phyloP scores from a whole-genome alignment of 768 basidiomycete genomes.

The Boletus sp. region DNA sequence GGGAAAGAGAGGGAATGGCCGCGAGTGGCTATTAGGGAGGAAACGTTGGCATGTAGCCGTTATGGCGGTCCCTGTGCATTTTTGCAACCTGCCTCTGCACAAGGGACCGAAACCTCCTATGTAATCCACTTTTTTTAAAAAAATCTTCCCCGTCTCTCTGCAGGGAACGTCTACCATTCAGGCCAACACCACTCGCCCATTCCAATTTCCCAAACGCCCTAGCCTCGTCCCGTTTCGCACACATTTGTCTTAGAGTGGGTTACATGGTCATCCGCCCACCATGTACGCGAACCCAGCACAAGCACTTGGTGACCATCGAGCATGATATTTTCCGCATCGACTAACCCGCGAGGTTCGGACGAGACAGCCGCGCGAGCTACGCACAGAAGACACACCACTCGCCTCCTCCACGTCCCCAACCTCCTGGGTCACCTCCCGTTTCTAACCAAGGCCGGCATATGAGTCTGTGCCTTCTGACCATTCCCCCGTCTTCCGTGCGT shows the following conservation, averaged over 20 bases:
- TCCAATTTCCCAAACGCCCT: neutral
- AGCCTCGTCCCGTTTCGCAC: neutral
- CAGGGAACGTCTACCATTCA: constrained; percentile 1
- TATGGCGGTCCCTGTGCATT: constrained; percentile 33
- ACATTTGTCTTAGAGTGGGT: neutral
- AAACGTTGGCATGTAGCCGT: constrained; percentile 45
- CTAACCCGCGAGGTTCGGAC: constrained; percentile 1
- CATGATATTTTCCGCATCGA: neutral
- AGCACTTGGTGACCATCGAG: constrained; percentile 1
- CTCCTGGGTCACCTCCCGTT: constrained; percentile 1
- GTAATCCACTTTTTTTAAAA: constrained; percentile 2
- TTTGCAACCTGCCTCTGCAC: constrained; percentile 27
- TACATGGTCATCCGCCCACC: constrained; percentile 2
- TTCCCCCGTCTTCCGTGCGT: neutral
- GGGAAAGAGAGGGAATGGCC: constrained; percentile 57
- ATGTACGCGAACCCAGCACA: constrained; percentile 12
- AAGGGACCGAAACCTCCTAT: constrained; percentile 23
- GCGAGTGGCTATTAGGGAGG: constrained; percentile 57
- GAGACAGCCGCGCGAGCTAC: constrained; percentile 1
- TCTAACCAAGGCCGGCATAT: neutral
- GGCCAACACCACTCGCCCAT: constrained; percentile 7
- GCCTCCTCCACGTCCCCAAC: constrained; percentile 4
- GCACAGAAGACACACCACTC: constrained; percentile 1
- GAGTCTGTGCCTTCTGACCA: neutral
- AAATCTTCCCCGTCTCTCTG: constrained; percentile 1